phyloP scores from a whole-genome alignment of 805 yeast genomes.

The Yamadazyma endophytica region DNA sequence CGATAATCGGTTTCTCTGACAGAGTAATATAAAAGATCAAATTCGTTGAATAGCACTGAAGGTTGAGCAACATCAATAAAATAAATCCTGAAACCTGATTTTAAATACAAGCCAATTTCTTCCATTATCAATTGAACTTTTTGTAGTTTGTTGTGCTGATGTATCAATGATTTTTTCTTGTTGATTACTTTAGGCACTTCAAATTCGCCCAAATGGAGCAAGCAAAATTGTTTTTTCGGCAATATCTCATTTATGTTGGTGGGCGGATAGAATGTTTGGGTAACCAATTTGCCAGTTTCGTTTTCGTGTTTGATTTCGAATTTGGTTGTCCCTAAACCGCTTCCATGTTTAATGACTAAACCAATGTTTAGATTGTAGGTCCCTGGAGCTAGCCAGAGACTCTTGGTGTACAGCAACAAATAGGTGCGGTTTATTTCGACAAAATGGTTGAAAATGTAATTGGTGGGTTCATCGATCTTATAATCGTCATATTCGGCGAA shows the following conservation, averaged over 20 bases:
- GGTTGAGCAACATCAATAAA: constrained; percentile 44
- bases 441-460: constrained; percentile 39
- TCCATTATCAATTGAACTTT: constrained; percentile 47
- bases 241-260: constrained; percentile 52
- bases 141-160: constrained; percentile 8
- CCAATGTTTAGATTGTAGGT: constrained; percentile 49
- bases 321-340: constrained; percentile 56
- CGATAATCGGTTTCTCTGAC: constrained; percentile 38
- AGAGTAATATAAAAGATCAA: constrained; percentile 38
- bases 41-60: constrained; percentile 37
- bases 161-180: constrained; percentile 4
- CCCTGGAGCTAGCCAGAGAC: constrained; percentile 46
- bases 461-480: constrained; percentile 45
- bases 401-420: constrained; percentile 42
- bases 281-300: constrained; percentile 19
- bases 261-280: constrained; percentile 50
- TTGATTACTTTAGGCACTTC: constrained; percentile 21
- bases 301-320: constrained; percentile 40
- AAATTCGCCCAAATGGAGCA: constrained; percentile 51
- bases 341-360: constrained; percentile 47
- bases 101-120: constrained; percentile 52
- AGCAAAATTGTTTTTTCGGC: constrained; percentile 48
- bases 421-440: constrained; percentile 50
- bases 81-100: constrained; percentile 46
- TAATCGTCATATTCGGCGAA: constrained; percentile 46